Evolutionary conservation across 2,329 filamentous ascomycete genomes (phyloP), one percentile per base, ranked within the genome.

Genomic region (Cadophora gregata): DNA sequence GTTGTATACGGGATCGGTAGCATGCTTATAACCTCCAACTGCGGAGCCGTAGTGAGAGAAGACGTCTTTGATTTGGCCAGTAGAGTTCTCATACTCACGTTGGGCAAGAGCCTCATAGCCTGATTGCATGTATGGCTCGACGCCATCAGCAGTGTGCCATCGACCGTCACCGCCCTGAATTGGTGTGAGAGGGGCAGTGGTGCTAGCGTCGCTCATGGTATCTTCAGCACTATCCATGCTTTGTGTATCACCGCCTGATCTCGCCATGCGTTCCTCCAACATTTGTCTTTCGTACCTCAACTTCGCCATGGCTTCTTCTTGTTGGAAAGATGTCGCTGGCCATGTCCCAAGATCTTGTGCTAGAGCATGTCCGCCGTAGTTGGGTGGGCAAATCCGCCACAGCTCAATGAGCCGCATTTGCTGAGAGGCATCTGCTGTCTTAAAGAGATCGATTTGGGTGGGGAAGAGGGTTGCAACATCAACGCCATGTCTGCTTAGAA

Each of bases 331-430:
- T 0, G 84, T 87, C 6, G 80, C 83, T 75, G 73, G 88, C 88
- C 74, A 92, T 78, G 62, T 84, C 75, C 77, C 88, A 81, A 78
- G 58, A 75, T 90, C 85, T 64, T 88, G 83, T 71, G 84, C 83
- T 10, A 87, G 76, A 10, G 82, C 80, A 70, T 87, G 86, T 63
- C 85, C 84, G 66, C 78, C 81, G 69, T 85, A 86, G 50, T 83
- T 85, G 0, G 91, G 91, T 25, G 92, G 92, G 66, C 88, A 92
- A 71, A 94, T 93, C 67, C 88, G 89, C 93, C 93, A 97, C 19
- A 97, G 87, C 77, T 97, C 90, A 47, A 97, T 83, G 19, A 97
- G 84, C 25, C 92, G 87, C 65, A 89, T 80, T 74, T 90, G 88
- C 78, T 97, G 92, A 51, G 89, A 83, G 27, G 86, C 81, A 65